Evolutionary conservation across 441 rosid species (phyloP).

Genomic region (Francoa sonchifolia): DNA sequence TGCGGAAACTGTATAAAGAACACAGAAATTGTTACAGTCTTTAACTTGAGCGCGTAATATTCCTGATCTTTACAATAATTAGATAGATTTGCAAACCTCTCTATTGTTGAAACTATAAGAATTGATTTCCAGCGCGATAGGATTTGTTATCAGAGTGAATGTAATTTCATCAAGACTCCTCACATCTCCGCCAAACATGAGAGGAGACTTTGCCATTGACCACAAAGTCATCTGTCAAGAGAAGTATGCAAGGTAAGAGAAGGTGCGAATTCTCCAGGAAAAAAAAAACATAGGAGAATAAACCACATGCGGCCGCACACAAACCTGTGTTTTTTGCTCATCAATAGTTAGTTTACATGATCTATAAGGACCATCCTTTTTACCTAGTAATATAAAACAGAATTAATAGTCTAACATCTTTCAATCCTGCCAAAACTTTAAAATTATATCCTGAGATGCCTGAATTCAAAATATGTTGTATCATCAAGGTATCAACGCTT

Average conservation of each 20-base stretch:
- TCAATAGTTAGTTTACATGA: conserved; percentile 36
- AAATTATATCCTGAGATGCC: no score
- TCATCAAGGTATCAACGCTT: conserved; percentile 2
- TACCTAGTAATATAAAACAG: no score
- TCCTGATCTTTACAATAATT: no score
- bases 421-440: no score
- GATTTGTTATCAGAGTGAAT: conserved; percentile 58
- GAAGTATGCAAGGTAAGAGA: conserved; percentile 3
- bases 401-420: not conserved
- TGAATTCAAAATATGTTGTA: no score
- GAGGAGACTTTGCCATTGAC: conserved; percentile 88
- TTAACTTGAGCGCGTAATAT: no score
- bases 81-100: conserved; percentile 40
- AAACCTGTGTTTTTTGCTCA: conserved; percentile 78
- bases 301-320: conserved; percentile 2
- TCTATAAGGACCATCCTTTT: conserved; percentile 77
- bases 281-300: not conserved
- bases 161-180: conserved; percentile 57
- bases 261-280: conserved; percentile 4
- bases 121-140: conserved; percentile 60
- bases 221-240: conserved; percentile 73
- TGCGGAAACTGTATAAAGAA: conserved; percentile 46
- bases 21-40: no score
- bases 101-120: conserved; percentile 54
- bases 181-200: conserved; percentile 93